phyloP scores from a whole-genome alignment of 176 grass and related monocot genomes.

The Triticum timopheevii region DNA sequence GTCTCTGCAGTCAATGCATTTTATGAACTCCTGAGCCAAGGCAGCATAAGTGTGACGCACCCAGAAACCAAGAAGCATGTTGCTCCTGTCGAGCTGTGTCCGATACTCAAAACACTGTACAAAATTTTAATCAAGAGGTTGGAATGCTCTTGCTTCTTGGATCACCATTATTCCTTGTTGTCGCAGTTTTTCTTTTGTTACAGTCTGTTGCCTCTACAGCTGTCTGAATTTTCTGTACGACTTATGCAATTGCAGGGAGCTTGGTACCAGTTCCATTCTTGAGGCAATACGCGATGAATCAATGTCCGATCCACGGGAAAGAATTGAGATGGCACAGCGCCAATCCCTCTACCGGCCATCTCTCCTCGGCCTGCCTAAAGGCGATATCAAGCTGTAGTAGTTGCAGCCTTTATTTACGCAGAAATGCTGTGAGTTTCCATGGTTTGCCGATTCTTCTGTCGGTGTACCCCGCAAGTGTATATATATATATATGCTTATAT shows the following conservation, averaged over 20 bases:
- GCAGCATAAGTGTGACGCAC: slow-evolving; percentile 82
- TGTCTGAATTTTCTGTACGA: background rate
- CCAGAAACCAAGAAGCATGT: slow-evolving; percentile 80
- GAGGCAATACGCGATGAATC: slow-evolving; percentile 84
- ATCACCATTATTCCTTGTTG: background rate
- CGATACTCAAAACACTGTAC: slow-evolving; percentile 86
- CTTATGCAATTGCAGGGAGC: slow-evolving; percentile 55
- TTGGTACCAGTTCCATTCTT: slow-evolving; percentile 68
- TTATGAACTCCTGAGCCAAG: slow-evolving; percentile 88
- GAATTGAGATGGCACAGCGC: slow-evolving; percentile 71
- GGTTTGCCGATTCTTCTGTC: background rate
- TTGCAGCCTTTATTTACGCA: background rate
- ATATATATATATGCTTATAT: background rate
- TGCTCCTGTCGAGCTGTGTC: slow-evolving; percentile 89
- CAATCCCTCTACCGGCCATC: slow-evolving; percentile 75
- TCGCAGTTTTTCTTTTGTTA: background rate
- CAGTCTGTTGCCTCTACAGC: background rate
- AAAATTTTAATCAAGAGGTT: slow-evolving; percentile 97
- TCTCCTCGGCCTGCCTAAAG: slow-evolving; percentile 59
- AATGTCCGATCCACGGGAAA: slow-evolving; percentile 85
- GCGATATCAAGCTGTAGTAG: slow-evolving; percentile 33
- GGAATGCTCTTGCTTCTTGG: background rate
- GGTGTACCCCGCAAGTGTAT: background rate
- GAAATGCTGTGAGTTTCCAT: background rate
- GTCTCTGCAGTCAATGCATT: slow-evolving; percentile 94